These are phyloP conservation scores for Ophiostoma fasciatum DNA, from an alignment of 2,329 filamentous ascomycete genomes.

Conservation along the genomic window DNA sequence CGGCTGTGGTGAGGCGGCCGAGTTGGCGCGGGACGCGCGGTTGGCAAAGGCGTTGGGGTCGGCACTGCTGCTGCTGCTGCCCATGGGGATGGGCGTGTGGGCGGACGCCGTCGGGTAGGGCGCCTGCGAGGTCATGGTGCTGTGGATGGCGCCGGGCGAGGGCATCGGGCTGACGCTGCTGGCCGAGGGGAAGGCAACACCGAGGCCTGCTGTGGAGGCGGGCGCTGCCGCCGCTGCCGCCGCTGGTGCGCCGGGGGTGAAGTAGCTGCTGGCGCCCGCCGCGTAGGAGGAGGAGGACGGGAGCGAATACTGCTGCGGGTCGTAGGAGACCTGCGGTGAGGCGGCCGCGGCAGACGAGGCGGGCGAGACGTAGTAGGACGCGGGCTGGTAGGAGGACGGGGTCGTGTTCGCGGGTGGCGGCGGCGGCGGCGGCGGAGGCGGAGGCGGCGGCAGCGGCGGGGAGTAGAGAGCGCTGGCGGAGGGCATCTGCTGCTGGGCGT, in stretches of 20 bases:
- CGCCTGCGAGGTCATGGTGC: slow-evolving; percentile 23
- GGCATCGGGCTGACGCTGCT: slow-evolving; percentile 25
- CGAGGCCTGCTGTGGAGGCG: no score
- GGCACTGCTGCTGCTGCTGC: no score
- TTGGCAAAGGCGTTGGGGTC: slow-evolving; percentile 32
- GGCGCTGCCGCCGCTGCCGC: no score
- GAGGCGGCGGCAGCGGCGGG: slow-evolving; percentile 3
- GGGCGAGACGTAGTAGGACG: slow-evolving; percentile 11
- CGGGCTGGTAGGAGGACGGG: slow-evolving; percentile 6
- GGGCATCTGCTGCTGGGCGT: neutral
- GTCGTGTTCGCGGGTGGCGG: no score
- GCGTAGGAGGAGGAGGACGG: slow-evolving; percentile 10
- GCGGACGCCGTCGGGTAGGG: no score
- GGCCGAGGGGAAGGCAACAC: no score
- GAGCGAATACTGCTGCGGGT: slow-evolving; percentile 15
- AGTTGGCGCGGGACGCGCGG: slow-evolving; percentile 32
- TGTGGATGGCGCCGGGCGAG: slow-evolving; percentile 13
- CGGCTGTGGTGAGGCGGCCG: slow-evolving; percentile 35
- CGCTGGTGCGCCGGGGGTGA: neutral
- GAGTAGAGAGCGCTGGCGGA: neutral
- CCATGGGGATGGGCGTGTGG: no score
- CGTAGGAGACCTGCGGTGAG: slow-evolving; percentile 14
- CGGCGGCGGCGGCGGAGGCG: slow-evolving; percentile 1
- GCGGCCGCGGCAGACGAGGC: slow-evolving; percentile 8
- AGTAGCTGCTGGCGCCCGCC: slow-evolving; percentile 9